A percentile compares a stretch with the other conserved stretches of the same genome.
Evolutionary conservation across 208 protist species (phyloP).

Genomic region (Trypanosomatidae sp.): DNA sequence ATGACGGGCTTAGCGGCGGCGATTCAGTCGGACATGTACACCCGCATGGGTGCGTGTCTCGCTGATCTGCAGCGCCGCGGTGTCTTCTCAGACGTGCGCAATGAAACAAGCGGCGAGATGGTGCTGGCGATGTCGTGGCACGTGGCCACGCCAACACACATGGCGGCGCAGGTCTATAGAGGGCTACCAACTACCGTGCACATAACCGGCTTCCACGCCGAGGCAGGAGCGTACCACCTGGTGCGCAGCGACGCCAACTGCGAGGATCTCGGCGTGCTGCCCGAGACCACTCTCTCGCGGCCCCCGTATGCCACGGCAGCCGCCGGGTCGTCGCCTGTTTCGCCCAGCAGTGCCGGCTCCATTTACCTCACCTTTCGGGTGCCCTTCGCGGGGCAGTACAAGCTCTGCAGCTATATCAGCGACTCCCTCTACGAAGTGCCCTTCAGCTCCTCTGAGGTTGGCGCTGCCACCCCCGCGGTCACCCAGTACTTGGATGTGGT

Average conservation of each 20-base stretch:
- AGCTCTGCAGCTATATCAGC: conserved; percentile 46
- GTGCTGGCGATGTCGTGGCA: conserved; percentile 40
- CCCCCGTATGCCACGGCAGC: background rate
- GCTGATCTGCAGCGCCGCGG: conserved; percentile 8
- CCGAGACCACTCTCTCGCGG: conserved; percentile 13
- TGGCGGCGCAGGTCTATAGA: conserved; percentile 16
- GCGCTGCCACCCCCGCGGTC: conserved; percentile 6
- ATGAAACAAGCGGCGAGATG: conserved; percentile 39
- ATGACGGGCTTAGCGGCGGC: conserved; percentile 29
- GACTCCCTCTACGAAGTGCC: conserved; percentile 46
- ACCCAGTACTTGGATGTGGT: conserved; percentile 10
- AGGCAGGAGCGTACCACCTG: conserved; percentile 16
- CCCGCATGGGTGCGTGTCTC: conserved; percentile 41
- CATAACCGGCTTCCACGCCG: conserved; percentile 27
- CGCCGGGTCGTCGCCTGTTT: background rate
- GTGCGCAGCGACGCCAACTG: conserved; percentile 24
- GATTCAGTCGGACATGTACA: conserved; percentile 34
- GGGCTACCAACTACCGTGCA: conserved; percentile 17
- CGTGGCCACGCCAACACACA: conserved; percentile 15
- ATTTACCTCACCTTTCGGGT: conserved; percentile 37
- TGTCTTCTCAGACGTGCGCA: conserved; percentile 27
- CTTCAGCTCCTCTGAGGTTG: conserved; percentile 22
- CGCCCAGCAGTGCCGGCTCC: background rate
- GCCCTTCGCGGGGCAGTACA: conserved; percentile 40
- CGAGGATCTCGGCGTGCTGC: conserved; percentile 20